phyloP scores from a whole-genome alignment of 148 eudicot genomes.

The Nyssa sinensis region DNA sequence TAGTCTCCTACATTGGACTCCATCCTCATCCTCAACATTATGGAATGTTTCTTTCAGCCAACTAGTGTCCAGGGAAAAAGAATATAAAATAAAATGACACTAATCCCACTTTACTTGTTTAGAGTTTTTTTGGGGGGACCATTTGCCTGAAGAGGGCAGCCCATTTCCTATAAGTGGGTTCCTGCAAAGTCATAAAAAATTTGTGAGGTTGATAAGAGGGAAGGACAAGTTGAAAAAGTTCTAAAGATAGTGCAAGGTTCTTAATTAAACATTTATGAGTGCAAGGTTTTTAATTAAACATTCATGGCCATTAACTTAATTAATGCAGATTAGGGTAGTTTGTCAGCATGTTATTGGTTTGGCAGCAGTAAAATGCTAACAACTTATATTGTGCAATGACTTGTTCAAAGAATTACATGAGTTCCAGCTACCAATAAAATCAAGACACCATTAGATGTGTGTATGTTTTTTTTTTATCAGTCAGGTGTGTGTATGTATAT shows the following conservation, averaged over 20 bases:
- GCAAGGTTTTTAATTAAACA: not conserved
- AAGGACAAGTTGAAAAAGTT: not conserved
- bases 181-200: not conserved
- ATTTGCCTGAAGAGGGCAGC: not conserved
- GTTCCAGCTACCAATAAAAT: not conserved
- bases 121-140: not conserved
- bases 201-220: not conserved
- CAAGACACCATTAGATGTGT: not conserved
- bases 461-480: too few relatives aligned
- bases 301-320: not conserved
- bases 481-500: too few relatives aligned
- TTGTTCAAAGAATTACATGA: not conserved
- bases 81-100: not conserved
- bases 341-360: not conserved
- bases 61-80: not conserved
- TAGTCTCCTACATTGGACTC: too few relatives aligned
- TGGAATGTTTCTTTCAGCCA: not conserved
- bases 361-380: not conserved
- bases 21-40: too few relatives aligned
- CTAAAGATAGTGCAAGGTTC: not conserved
- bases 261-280: not conserved
- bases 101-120: conserved; percentile 1
- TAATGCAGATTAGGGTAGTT: not conserved
- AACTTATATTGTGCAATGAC: not conserved
- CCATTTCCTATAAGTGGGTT: conserved; percentile 4